Evolutionary conservation across 495 filamentous ascomycete genomes (phyloP).

Genomic region (Recurvomyces mirabilis): DNA sequence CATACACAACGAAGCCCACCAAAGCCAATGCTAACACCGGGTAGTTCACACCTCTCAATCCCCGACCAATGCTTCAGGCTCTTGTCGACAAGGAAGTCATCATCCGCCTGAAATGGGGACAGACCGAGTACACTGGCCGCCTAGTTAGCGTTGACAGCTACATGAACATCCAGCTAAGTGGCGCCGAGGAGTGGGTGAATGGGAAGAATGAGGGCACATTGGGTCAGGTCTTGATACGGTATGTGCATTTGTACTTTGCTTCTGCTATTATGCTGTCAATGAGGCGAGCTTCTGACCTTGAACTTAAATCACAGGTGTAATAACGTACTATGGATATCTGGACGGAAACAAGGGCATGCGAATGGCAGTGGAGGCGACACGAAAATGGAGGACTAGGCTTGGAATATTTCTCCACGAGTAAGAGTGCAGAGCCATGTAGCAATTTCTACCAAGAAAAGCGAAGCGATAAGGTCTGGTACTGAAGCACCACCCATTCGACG

Average conservation of each 20-base stretch:
- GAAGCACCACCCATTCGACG: no score
- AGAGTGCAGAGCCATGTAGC: no score
- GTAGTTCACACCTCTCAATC: constrained; percentile 85
- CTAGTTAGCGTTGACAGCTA: constrained; percentile 92
- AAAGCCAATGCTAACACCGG: no score
- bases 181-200: constrained; percentile 85
- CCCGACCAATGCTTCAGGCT: constrained; percentile 76
- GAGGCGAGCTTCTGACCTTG: not conserved
- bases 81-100: constrained; percentile 81
- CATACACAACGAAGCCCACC: no score
- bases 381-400: constrained; percentile 47
- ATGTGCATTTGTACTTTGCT: constrained; percentile 18
- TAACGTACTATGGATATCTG: constrained; percentile 86
- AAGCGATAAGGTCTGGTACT: no score
- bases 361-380: constrained; percentile 42
- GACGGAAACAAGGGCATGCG: constrained; percentile 44
- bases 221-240: constrained; percentile 90
- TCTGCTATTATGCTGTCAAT: constrained; percentile 18
- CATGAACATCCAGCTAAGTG: constrained; percentile 91
- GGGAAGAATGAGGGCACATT: constrained; percentile 72
- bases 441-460: no score
- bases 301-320: constrained; percentile 52
- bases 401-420: no score
- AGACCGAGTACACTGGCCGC: constrained; percentile 89
- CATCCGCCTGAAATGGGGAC: constrained; percentile 92